A percentile compares a stretch with the other conserved stretches of the same genome.
These are phyloP conservation scores for Podospora tetraspora DNA, from an alignment of 495 filamentous ascomycete genomes.

Conservation along the genomic window DNA sequence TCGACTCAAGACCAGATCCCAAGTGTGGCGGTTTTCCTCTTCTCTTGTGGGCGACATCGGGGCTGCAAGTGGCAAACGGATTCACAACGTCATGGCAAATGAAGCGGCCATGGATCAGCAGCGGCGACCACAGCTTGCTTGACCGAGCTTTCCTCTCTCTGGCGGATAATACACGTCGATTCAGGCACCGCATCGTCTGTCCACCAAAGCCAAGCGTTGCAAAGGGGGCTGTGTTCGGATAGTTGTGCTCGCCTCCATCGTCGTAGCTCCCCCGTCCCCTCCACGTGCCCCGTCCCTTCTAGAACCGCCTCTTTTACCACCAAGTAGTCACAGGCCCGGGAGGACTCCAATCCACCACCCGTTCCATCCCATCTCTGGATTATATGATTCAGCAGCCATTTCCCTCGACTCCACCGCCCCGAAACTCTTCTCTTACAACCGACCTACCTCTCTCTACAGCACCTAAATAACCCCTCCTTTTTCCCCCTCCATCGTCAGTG, in stretches of 20 bases:
- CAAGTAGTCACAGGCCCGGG: background rate
- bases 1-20: background rate
- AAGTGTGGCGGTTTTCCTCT: background rate
- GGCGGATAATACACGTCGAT: background rate
- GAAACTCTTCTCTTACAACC: conserved; percentile 20
- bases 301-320: background rate
- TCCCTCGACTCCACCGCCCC: conserved; percentile 1
- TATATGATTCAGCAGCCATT: conserved; percentile 2
- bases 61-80: background rate
- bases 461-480: conserved; percentile 7
- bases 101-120: background rate
- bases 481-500: background rate
- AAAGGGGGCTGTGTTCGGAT: conserved; percentile 10
- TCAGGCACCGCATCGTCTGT: background rate
- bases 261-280: background rate
- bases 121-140: background rate
- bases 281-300: background rate
- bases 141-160: background rate
- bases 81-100: background rate
- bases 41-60: background rate
- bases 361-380: background rate
- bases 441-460: background rate
- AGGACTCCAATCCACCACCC: conserved; percentile 4
- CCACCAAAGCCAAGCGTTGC: background rate
- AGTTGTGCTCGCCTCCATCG: background rate